Evolutionary conservation across 257 asterid genomes (phyloP), one percentile per base, ranked within the genome.

Genomic region (Capsicum chinense): DNA sequence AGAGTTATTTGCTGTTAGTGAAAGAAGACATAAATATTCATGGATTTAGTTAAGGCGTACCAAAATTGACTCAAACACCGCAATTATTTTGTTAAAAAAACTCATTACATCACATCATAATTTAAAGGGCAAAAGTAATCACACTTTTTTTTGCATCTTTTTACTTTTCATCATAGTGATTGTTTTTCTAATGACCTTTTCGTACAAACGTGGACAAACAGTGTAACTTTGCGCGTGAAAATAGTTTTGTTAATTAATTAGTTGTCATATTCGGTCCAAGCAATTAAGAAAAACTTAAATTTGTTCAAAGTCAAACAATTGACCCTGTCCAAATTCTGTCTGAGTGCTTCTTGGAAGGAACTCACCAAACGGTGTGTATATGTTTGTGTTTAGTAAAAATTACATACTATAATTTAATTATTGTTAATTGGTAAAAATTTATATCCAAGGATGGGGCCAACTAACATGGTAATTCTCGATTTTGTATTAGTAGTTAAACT

Each of bases 191-290:
- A 26, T 52, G 12, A 76, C 26, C 14, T 26, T 52, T 54, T 26
- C 26, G 9, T 26, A 54, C 21, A 12, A 52, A 26, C 26, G 81
- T 76, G 64, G 81, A 76, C 81, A 54, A 50, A 52, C 54, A 4
- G 15, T 76, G 60, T 52, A 63, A 14, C 48, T 26, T 76, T 76
- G 48, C 63, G 81, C 81, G 81, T 76, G 81, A 57, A 76, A 76
- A 76, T 14, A 71, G 79, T 19, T 19, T 19, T 12, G 4, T 74
- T 50, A 44, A 47, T 71, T 10, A 9, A 47, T 71, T 7, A 74
- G 62, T 74, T 13, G 13, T 74, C 47, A 2, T 21, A 13, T 74
- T 50, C 52, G 63, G 26, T 76, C 14, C 13, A 4, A 1, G 5
- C 12, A 50, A 50, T 12, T 3, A 13, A 39, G 10, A 13, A 74